Evolutionary conservation across 805 yeast genomes (phyloP), one percentile per base, ranked within the genome.

Genomic region (Scheffersomyces stipitis): DNA sequence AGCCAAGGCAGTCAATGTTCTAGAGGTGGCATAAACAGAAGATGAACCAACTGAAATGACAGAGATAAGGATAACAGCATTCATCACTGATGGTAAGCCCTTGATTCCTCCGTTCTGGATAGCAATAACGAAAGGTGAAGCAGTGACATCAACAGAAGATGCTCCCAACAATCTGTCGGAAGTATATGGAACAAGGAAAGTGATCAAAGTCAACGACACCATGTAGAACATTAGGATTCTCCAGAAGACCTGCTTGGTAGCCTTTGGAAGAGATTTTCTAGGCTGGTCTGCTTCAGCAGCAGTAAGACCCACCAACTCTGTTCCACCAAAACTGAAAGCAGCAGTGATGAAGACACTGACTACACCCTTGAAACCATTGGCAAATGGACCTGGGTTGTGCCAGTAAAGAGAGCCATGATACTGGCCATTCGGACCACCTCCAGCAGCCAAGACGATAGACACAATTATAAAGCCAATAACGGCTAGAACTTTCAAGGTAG

Each of bases 91-190:
- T 18, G 86, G 86, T 33, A 81, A 60, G 29, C 81, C 88, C 22
- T 58, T 63, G 44, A 81, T 80, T 41, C 86, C 86, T 18, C 83
- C 84, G 33, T 72, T 69, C 23, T 58, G 66, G 38, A 83, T 76
- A 22, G 91, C 86, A 61, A 85, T 78, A 36, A 84, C 91, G 48
- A 84, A 84, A 12, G 93, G 91, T 12, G 90, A 83, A 9, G 88
- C 85, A 12, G 80, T 62, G 30, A 83, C 83, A 35, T 73, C 78
- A 31, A 68, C 72, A 31, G 73, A 57, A 20, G 75, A 66, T 40
- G 76, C 75, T 15, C 65, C 66, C 37, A 74, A 60, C 43, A 71
- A 60, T 20, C 53, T 31, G 3, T 37, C 33, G 13, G 48, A 47
- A 28, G 41, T 39, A 39, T 46, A 51, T 5, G 60, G 54, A 17